Base-by-base conservation (phyloP, 768 basidiomycete genomes). In the Calocybe cyanea region DNA sequence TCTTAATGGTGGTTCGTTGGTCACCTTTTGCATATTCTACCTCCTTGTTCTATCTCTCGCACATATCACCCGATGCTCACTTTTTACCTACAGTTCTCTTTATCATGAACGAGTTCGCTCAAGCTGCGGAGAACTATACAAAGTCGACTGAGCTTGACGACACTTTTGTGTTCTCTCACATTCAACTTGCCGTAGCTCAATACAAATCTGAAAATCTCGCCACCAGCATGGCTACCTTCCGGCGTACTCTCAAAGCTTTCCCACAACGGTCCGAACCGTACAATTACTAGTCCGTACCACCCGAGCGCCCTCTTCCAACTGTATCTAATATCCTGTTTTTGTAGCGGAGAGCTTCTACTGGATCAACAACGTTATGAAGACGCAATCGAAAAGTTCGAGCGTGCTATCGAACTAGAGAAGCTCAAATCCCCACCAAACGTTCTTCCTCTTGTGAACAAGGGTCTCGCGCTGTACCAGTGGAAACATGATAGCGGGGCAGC, bases 401-500 rank as follows among this genome's bases (percentile, higher is more conserved):
- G 78, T 46, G 91, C 94, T 3, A 81, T 95, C 48, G 90, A 93
- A 58, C 73, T 96, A 14, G 95, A 96, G 65, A 84, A 84, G 58
- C 54, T 69, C 33, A 87, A 83, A 87, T 52, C 70, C 48, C 58
- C 79, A 58, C 59, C 85, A 42, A 99, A 98, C 63, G 95, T 96
- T 18, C 76, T 98, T 2, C 88, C 95, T 0, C 71, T 95, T 35
- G 93, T 98, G 43, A 99, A 99, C 82, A 96, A 95, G 62, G 93
- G 94, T n/a, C 84, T 98, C 17, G 87, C 92, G 0, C 59, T 97
- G 38, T 98, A 85, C 77, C 96, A 98, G 68, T 92, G 87, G 88
- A 89, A 91, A 63, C 87, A 95, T 60, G 92, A 98, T 60, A 76
- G 91, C 46, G 73, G 70, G 6, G 80, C 77, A 1, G 93, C 92